Conservation (phyloP, 1,139 yeast species). For the Torulaspora globosa region DNA sequence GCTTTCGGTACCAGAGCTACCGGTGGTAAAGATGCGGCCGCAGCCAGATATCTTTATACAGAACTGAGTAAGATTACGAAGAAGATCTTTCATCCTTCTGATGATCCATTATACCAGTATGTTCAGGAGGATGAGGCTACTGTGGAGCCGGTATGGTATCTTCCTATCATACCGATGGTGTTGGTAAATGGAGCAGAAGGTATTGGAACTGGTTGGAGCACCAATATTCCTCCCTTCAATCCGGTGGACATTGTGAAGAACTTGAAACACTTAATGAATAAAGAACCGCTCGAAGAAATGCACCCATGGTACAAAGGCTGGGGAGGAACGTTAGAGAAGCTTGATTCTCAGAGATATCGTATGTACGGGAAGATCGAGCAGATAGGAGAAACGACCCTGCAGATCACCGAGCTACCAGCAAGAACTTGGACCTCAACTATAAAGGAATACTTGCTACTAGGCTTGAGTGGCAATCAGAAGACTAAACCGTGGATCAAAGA, state of each 20-base stretch:
- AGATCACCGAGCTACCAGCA: slow-evolving; percentile 89
- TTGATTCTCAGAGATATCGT: slow-evolving; percentile 62
- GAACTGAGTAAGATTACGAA: slow-evolving; percentile 74
- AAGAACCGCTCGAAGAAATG: slow-evolving; percentile 69
- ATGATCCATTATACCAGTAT: slow-evolving; percentile 72
- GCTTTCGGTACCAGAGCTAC: slow-evolving; percentile 94
- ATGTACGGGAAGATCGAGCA: slow-evolving; percentile 79
- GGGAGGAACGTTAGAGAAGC: slow-evolving; percentile 74
- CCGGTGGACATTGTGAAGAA: slow-evolving; percentile 80
- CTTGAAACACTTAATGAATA: slow-evolving; percentile 66
- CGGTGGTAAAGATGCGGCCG: slow-evolving; percentile 99
- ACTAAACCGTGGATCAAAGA: slow-evolving; percentile 84
- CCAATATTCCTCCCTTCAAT: slow-evolving; percentile 84
- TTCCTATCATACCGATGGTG: slow-evolving; percentile 89
- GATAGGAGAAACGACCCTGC: slow-evolving; percentile 72
- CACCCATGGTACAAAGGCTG: slow-evolving; percentile 96
- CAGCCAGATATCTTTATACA: slow-evolving; percentile 94
- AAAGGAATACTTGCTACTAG: slow-evolving; percentile 76
- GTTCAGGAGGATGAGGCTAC: slow-evolving; percentile 90
- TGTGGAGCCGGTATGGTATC: slow-evolving; percentile 94
- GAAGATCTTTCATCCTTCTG: slow-evolving; percentile 71
- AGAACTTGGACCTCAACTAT: slow-evolving; percentile 88
- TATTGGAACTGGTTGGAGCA: slow-evolving; percentile 99
- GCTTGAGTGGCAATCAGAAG: slow-evolving; percentile 69
- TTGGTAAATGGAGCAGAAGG: slow-evolving; percentile 97